phyloP scores from a whole-genome alignment of 371 early-diverging fungal genomes.

The Rhizomucor pusillus region DNA sequence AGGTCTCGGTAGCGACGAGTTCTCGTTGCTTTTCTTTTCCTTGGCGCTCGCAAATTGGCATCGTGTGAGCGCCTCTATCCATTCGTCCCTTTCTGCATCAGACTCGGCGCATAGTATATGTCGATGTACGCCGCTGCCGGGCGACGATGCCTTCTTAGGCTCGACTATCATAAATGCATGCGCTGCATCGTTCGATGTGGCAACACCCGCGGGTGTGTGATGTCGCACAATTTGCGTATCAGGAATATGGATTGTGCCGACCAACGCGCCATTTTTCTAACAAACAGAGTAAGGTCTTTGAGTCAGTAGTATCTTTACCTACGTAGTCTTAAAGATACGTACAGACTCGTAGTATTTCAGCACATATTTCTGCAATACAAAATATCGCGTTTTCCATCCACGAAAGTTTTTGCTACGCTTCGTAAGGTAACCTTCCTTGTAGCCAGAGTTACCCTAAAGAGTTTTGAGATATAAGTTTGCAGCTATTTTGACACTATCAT shows the following conservation, averaged over 20 bases:
- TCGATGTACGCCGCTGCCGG: constrained; percentile 50
- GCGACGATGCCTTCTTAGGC: constrained; percentile 44
- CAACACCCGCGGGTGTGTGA: constrained; percentile 19
- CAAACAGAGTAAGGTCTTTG: background rate
- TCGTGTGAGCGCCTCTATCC: constrained; percentile 66
- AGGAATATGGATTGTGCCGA: constrained; percentile 46
- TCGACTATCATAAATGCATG: constrained; percentile 78
- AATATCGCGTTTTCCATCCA: constrained; percentile 86
- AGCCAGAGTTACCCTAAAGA: constrained; percentile 14
- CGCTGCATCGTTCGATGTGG: constrained; percentile 23
- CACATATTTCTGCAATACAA: constrained; percentile 56
- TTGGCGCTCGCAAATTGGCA: constrained; percentile 31
- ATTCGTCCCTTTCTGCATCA: constrained; percentile 82
- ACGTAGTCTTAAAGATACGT: background rate
- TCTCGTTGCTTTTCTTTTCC: background rate
- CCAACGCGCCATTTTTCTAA: constrained; percentile 41
- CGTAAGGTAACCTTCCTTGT: constrained; percentile 79
- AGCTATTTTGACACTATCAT: too few species aligned
- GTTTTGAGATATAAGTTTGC: background rate
- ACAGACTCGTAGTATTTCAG: constrained; percentile 71
- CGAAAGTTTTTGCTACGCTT: constrained; percentile 88
- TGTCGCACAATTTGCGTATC: constrained; percentile 54
- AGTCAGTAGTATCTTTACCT: background rate
- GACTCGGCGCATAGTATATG: constrained; percentile 86
- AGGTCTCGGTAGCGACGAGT: background rate